Evolutionary conservation across 2,329 filamentous ascomycete genomes (phyloP).

Genomic region (Zelopaecilomyces penicillatus): DNA sequence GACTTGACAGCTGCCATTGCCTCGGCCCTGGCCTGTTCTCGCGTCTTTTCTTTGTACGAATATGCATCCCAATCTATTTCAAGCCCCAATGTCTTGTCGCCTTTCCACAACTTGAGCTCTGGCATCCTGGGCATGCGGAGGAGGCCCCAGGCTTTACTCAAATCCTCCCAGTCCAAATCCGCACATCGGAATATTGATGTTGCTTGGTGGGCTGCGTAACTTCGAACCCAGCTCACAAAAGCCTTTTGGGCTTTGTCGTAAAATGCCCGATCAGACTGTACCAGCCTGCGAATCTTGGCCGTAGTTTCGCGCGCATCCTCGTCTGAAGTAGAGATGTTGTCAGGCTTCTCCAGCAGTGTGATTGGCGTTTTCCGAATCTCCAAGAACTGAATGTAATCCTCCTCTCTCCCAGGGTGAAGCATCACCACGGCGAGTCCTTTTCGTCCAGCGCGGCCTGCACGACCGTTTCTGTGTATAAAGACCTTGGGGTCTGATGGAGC

Average conservation of each 20-base stretch:
- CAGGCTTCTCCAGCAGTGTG: constrained; percentile 48
- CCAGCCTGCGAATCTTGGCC: constrained; percentile 51
- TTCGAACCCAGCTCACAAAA: constrained; percentile 88
- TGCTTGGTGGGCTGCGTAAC: constrained; percentile 85
- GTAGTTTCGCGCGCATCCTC: constrained; percentile 52
- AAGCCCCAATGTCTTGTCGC: constrained; percentile 55
- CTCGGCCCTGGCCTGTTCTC: constrained; percentile 56
- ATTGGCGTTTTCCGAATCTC: constrained; percentile 83
- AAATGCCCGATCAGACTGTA: constrained; percentile 45
- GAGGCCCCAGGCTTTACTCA: constrained; percentile 78
- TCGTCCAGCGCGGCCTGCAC: constrained; percentile 82
- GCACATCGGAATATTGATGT: constrained; percentile 79
- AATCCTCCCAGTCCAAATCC: constrained; percentile 77
- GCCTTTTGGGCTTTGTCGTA: constrained; percentile 85
- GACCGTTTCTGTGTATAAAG: constrained; percentile 87
- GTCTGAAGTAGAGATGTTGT: constrained; percentile 50
- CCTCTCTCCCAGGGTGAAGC: constrained; percentile 75
- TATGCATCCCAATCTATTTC: constrained; percentile 60
- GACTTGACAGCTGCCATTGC: constrained; percentile 43
- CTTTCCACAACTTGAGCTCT: constrained; percentile 67
- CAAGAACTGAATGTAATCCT: constrained; percentile 83
- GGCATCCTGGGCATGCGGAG: constrained; percentile 89
- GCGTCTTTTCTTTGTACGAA: constrained; percentile 62
- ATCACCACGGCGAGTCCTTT: constrained; percentile 80
- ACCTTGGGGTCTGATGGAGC: constrained; percentile 79